These are phyloP conservation scores for Bolboschoenus planiculmis DNA, from an alignment of 176 grass and related monocot genomes.

Conservation along the genomic window DNA sequence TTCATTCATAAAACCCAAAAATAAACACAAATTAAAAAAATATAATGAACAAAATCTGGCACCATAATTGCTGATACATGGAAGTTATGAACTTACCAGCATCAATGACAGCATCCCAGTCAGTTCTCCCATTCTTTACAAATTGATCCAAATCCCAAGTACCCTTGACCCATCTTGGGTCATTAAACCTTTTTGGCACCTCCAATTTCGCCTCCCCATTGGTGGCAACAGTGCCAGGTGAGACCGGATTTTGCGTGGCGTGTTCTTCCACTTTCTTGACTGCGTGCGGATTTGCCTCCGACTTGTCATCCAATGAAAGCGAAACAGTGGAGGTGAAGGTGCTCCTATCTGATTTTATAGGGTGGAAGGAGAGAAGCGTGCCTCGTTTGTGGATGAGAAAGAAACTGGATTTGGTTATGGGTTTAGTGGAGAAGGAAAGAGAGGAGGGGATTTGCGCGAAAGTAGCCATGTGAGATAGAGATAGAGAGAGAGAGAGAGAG, in stretches of 20 bases:
- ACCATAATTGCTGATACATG: neutral
- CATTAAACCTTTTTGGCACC: slow-evolving; percentile 33
- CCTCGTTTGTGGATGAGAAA: slow-evolving; percentile 19
- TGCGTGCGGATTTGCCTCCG: slow-evolving; percentile 1
- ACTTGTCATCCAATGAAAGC: neutral
- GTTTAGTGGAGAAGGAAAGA: slow-evolving; percentile 5
- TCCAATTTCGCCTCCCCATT: neutral
- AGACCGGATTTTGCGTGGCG: neutral
- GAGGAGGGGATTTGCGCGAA: slow-evolving; percentile 25
- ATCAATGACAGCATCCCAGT: slow-evolving; percentile 92
- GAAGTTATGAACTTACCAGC: slow-evolving; percentile 39
- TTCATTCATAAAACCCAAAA: neutral
- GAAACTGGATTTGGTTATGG: slow-evolving; percentile 1
- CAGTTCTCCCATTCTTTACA: slow-evolving; percentile 47
- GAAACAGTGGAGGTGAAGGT: slow-evolving; percentile 28
- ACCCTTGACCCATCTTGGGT: slow-evolving; percentile 71
- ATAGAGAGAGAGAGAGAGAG: neutral
- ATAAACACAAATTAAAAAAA: neutral
- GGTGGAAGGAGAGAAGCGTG: neutral
- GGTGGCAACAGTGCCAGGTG: neutral
- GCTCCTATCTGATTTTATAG: neutral
- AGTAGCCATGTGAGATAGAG: slow-evolving; percentile 36
- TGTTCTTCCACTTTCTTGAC: slow-evolving; percentile 13
- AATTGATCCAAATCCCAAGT: slow-evolving; percentile 84
- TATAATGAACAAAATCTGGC: neutral